These are phyloP conservation scores for Suillus lakei DNA, from an alignment of 768 basidiomycete species.

Conservation along the genomic window DNA sequence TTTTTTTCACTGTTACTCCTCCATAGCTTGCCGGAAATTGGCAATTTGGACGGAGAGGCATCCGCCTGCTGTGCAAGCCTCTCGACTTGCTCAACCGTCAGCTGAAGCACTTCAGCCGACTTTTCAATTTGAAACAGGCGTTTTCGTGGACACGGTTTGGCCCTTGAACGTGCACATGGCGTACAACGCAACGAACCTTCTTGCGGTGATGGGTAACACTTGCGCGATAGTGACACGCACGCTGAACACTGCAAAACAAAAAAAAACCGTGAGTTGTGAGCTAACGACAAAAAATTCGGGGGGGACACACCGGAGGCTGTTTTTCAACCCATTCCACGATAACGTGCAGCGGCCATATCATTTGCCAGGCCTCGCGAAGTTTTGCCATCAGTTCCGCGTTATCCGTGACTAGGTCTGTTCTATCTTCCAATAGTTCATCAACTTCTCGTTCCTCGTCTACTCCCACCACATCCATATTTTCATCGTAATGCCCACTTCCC, in stretches of 20 bases:
- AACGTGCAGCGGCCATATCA: slow-evolving; percentile 6
- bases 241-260: slow-evolving; percentile 5
- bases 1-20: slow-evolving; percentile 3
- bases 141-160: slow-evolving; percentile 8
- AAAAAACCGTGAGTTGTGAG: neutral
- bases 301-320: slow-evolving; percentile 3
- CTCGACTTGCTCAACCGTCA: slow-evolving; percentile 1
- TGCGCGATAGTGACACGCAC: slow-evolving; percentile 8
- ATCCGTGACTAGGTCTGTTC: neutral
- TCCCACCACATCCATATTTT: neutral
- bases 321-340: slow-evolving; percentile 9
- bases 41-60: neutral
- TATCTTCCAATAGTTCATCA: slow-evolving; percentile 10
- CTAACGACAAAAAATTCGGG: neutral
- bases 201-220: slow-evolving; percentile 8
- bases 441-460: slow-evolving; percentile 13
- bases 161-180: slow-evolving; percentile 11
- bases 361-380: slow-evolving; percentile 11
- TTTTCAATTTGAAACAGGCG: slow-evolving; percentile 12
- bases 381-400: slow-evolving; percentile 6
- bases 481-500: neutral
- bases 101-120: slow-evolving; percentile 5
- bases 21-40: neutral
- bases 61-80: slow-evolving; percentile 5
- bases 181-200: slow-evolving; percentile 8